Evolutionary conservation across 2,329 filamentous ascomycete genomes (phyloP), one percentile per base, ranked within the genome.

Genomic region (Coleophoma cylindrospora): DNA sequence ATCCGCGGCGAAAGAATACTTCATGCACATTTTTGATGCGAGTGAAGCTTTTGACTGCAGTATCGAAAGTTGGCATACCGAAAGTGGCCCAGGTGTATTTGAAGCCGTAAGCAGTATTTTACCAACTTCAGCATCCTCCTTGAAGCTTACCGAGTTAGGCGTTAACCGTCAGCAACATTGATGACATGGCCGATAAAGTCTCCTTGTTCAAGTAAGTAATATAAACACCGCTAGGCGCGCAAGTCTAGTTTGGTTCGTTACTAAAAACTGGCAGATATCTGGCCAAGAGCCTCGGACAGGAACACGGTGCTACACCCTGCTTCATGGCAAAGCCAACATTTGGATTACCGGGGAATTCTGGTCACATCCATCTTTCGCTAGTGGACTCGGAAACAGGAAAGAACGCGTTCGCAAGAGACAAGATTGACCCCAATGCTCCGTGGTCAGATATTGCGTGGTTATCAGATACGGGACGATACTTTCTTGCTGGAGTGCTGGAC

Each of bases 291-390:
- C 81, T 96, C 37, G 89, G 89, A 41, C 87, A 83, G 50, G 87
- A 89, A 64, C 89, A 91, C 66, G 90, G 89, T 58, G 95, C 97
- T 65, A 96, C 90, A 0, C 94, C 94, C 0, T 95, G 89, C 69
- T 99, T 99, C 75, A 99, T 99, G 94, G 94, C 94, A 14, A 99
- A 99, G 70, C 94, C 94, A 3, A 84, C 87, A 57, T 81, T 95
- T 61, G 91, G 91, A 0, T 75, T 97, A 0, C 94, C 94, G 0
- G 94, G 94, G 43, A 97, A 96, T 73, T 94, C 87, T 55, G 94
- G 94, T 1, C 94, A 99, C 67, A 92, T 96, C 77, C 94, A 99
- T 68, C 77, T 97, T 54, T 97, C 92, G 1, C 74, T 99, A 10
- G 84, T 92, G 15, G 88, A 92, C 64, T 77, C 80, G 57, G 72